phyloP scores from a whole-genome alignment of 2,329 filamentous ascomycete species.

The Pestalotiopsis sp. region DNA sequence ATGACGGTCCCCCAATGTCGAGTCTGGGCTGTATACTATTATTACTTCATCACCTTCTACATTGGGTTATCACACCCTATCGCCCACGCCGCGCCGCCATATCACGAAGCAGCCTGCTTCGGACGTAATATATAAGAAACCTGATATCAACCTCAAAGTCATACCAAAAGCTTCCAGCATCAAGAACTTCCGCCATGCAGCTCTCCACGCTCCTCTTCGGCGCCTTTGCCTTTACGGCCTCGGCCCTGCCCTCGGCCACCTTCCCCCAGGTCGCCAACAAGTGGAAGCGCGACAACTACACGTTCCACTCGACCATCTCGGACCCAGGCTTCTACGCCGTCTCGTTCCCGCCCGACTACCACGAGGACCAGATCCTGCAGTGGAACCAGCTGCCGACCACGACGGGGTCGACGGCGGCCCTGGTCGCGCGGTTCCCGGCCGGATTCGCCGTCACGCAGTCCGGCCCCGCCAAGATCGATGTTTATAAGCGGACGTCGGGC shows the following conservation, averaged over 20 bases:
- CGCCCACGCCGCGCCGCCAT: background rate
- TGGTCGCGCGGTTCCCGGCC: conserved; percentile 4
- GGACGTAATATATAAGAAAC: background rate
- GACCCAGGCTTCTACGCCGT: conserved; percentile 9
- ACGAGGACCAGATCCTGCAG: conserved; percentile 10
- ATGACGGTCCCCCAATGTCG: background rate
- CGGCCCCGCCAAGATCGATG: conserved; percentile 3
- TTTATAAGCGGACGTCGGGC: conserved; percentile 2
- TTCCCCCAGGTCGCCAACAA: background rate
- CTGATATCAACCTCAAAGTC: background rate
- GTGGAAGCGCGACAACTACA: background rate
- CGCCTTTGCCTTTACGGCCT: background rate
- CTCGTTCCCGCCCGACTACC: background rate
- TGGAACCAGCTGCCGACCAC: background rate
- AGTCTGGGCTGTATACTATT: background rate
- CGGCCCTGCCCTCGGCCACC: background rate
- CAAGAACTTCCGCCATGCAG: background rate
- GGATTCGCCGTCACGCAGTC: background rate
- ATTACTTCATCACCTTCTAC: conserved; percentile 2
- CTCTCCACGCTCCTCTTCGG: background rate
- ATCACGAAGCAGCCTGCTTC: background rate
- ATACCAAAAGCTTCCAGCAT: background rate
- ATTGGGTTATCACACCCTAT: background rate
- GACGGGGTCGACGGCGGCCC: background rate
- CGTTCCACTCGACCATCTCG: conserved; percentile 3